Evolutionary conservation across 768 basidiomycete species (phyloP), one percentile per base, ranked within the genome.

Genomic region (Leucosporidium yakuticum): DNA sequence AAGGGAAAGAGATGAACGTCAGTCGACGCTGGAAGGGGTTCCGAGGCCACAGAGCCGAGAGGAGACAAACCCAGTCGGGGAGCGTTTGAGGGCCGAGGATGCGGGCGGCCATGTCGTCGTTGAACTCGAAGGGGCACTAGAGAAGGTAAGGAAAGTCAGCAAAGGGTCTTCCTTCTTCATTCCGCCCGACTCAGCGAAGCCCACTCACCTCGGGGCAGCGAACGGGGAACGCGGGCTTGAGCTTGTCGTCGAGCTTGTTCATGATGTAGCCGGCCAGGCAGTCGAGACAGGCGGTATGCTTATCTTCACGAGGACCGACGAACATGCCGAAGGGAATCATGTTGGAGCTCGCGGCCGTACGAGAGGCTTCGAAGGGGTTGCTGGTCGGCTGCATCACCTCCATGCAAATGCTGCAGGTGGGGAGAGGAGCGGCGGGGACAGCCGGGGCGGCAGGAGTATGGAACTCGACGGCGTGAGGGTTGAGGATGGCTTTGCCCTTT

Each of bases 111-210:
- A 51, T 27, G 9, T 20, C 23, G 36, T 65, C 64, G 20, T 32
- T 60, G 31, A 65, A 27, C 34, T 65, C 64, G 6, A 59, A 51
- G 31, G 57, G 27, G 58, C 57, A 65, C 64, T 64, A 32, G 6
- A 23, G 39, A 15, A 8, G 17, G 11, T 25, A 48, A 21, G 34
- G 1, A 2, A n/a, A 2, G 54, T 49, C 25, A 57, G 54, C 23
- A 7, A 31, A n/a, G 25, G 4, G 21, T 1, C 3, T 15, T 20
- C 14, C 14, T 4, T 0, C 0, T 4, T 29, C 1, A 4, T 5
- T n/a, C n/a, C n/a, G n/a, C n/a, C n/a, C n/a, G n/a, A n/a, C 31
- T 23, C 47, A 29, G 11, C 4, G 19, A 14, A 27, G 17, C n/a
- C n/a, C n/a, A 9, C 56, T 20, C 23, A 64, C 56, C 63, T 65